phyloP scores from a whole-genome alignment of 2,329 filamentous ascomycete genomes.

The Ophiostoma ips region DNA sequence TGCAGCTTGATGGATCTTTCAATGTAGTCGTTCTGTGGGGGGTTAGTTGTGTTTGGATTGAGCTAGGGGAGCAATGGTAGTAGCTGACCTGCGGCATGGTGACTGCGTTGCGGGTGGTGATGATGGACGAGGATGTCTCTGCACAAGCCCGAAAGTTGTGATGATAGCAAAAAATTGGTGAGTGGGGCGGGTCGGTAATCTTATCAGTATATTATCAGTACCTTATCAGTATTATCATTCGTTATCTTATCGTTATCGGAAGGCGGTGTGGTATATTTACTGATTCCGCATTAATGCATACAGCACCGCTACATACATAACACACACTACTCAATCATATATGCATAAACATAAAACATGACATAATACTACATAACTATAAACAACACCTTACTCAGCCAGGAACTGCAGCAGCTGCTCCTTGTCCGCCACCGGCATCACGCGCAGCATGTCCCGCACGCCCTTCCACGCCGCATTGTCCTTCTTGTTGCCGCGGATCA shows the following conservation, averaged over 20 bases:
- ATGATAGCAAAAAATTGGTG: background rate
- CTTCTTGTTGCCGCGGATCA: constrained; percentile 51
- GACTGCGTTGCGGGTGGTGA: background rate
- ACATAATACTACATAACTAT: background rate
- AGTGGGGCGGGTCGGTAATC: background rate
- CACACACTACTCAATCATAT: background rate
- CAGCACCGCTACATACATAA: background rate
- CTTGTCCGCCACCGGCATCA: constrained; percentile 78
- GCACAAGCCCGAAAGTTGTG: background rate
- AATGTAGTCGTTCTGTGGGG: constrained; percentile 61
- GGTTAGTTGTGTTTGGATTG: background rate
- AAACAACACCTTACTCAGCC: constrained; percentile 6
- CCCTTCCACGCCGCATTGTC: constrained; percentile 72
- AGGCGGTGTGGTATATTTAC: too few relatives aligned
- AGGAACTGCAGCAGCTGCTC: constrained; percentile 61
- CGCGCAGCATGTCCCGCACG: constrained; percentile 70
- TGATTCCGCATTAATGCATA: too few relatives aligned
- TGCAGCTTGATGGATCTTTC: constrained; percentile 59
- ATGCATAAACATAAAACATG: background rate
- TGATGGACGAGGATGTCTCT: background rate
- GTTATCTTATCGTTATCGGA: too few relatives aligned
- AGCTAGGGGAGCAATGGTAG: too few relatives aligned
- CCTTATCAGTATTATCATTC: too few relatives aligned
- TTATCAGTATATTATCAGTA: background rate
- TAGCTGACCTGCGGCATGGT: background rate